Evolutionary conservation across 2,329 filamentous ascomycete species (phyloP).

Genomic region (Colletotrichum tofieldiae): DNA sequence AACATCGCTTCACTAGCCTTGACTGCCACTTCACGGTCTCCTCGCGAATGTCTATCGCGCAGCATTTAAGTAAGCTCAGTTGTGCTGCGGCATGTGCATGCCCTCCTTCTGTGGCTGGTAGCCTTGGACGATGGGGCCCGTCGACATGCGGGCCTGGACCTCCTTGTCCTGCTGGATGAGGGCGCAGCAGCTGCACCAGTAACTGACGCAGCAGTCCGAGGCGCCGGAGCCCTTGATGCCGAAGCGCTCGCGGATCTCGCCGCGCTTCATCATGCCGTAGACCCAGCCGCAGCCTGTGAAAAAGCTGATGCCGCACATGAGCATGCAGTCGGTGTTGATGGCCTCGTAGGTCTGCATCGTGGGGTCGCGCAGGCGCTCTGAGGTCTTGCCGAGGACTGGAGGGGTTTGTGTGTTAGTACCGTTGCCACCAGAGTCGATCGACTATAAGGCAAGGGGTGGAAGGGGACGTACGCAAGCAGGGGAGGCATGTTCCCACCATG

Average conservation of each 20-base stretch:
- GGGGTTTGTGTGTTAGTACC: background rate
- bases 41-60: background rate
- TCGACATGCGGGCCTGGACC: slow-evolving; percentile 52
- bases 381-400: slow-evolving; percentile 62
- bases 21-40: background rate
- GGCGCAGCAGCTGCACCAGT: slow-evolving; percentile 71
- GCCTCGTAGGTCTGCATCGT: slow-evolving; percentile 56
- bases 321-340: slow-evolving; percentile 60
- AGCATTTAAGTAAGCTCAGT: background rate
- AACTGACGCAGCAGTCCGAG: slow-evolving; percentile 67
- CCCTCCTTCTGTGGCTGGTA: slow-evolving; percentile 57
- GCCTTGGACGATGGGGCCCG: slow-evolving; percentile 48
- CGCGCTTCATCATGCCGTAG: slow-evolving; percentile 67
- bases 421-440: background rate
- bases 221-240: slow-evolving; percentile 65
- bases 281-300: slow-evolving; percentile 62
- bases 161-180: slow-evolving; percentile 74
- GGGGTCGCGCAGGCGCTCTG: slow-evolving; percentile 62
- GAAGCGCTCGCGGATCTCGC: slow-evolving; percentile 68
- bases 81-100: slow-evolving; percentile 54
- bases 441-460: background rate
- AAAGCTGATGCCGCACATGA: slow-evolving; percentile 57
- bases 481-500: slow-evolving; percentile 57
- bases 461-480: slow-evolving; percentile 60
- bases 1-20: background rate